Percentiles rank a stretch among this genome's conserved stretches.
Conservation (phyloP, 2,329 filamentous ascomycete genomes). For the Penicillium sp. region DNA sequence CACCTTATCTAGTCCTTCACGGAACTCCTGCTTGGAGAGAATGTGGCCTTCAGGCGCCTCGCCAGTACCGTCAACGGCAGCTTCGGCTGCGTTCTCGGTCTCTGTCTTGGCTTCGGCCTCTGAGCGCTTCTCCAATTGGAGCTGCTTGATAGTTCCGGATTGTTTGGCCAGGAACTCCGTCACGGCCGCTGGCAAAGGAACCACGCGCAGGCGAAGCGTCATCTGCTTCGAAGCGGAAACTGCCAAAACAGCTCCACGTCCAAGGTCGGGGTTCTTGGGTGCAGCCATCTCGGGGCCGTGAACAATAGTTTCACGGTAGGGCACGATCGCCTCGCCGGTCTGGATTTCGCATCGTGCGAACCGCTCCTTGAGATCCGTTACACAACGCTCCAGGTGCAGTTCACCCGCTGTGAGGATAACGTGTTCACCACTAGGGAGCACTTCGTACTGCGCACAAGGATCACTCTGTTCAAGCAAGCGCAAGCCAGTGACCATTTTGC, state of each 20-base stretch:
- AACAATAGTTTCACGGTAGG: conserved; percentile 90
- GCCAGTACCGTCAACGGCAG: conserved; percentile 51
- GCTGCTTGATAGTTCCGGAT: conserved; percentile 69
- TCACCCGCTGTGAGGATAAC: conserved; percentile 93
- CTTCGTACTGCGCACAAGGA: conserved; percentile 92
- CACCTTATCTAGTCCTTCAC: conserved; percentile 60
- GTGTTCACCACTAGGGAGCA: conserved; percentile 88
- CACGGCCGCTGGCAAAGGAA: conserved; percentile 72
- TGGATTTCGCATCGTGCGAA: conserved; percentile 95
- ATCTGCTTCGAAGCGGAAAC: conserved; percentile 84
- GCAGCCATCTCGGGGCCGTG: conserved; percentile 87
- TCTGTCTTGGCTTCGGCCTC: conserved; percentile 43
- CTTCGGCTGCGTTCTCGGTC: conserved; percentile 41
- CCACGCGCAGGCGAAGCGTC: conserved; percentile 70
- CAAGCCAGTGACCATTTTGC: conserved; percentile 90
- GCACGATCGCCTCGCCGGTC: conserved; percentile 88
- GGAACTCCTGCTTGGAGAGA: conserved; percentile 73
- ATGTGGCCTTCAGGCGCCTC: conserved; percentile 59
- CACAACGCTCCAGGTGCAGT: conserved; percentile 85
- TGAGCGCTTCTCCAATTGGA: conserved; percentile 69
- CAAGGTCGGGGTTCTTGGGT: conserved; percentile 78
- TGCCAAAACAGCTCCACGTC: conserved; percentile 73
- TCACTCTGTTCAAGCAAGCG: conserved; percentile 89
- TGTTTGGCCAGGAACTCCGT: conserved; percentile 86
- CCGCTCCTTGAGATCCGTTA: conserved; percentile 88